Evolutionary conservation across 345 rosid species (phyloP).

Genomic region (Litchi chinensis): DNA sequence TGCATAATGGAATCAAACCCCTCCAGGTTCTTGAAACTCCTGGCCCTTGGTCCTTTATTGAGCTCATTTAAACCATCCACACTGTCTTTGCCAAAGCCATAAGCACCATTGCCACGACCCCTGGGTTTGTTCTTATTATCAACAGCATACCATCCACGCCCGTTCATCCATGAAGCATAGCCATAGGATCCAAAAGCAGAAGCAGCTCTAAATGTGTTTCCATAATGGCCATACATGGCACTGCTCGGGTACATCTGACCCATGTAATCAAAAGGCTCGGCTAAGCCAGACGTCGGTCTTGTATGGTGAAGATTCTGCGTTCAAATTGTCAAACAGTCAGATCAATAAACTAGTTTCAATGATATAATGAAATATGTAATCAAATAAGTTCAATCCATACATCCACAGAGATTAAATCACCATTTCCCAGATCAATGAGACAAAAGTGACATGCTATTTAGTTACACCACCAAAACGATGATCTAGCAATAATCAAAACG

Average conservation of each 20-base stretch:
- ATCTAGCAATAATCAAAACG: background rate
- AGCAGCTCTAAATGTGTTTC: constrained; percentile 44
- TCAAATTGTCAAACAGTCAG: constrained; percentile 1
- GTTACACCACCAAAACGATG: constrained; percentile 1
- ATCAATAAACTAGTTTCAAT: constrained; percentile 2
- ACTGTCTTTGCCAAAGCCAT: constrained; percentile 59
- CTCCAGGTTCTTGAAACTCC: constrained; percentile 48
- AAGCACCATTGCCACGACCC: constrained; percentile 42
- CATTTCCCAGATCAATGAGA: background rate
- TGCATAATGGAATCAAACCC: constrained; percentile 33
- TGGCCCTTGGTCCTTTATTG: constrained; percentile 74
- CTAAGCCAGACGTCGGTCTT: constrained; percentile 43
- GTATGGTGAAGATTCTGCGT: constrained; percentile 43
- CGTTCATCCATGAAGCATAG: constrained; percentile 62
- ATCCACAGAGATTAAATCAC: background rate
- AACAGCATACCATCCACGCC: constrained; percentile 61
- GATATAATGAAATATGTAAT: background rate
- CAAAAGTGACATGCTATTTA: background rate
- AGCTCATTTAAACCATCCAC: constrained; percentile 75
- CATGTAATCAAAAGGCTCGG: constrained; percentile 48
- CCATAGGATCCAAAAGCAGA: constrained; percentile 56
- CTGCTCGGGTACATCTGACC: constrained; percentile 53
- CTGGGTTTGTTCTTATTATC: constrained; percentile 56
- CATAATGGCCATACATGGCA: constrained; percentile 58
- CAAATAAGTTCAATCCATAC: background rate